Base-by-base conservation (phyloP, 805 yeast genomes). In the Osmozyma mogii region DNA sequence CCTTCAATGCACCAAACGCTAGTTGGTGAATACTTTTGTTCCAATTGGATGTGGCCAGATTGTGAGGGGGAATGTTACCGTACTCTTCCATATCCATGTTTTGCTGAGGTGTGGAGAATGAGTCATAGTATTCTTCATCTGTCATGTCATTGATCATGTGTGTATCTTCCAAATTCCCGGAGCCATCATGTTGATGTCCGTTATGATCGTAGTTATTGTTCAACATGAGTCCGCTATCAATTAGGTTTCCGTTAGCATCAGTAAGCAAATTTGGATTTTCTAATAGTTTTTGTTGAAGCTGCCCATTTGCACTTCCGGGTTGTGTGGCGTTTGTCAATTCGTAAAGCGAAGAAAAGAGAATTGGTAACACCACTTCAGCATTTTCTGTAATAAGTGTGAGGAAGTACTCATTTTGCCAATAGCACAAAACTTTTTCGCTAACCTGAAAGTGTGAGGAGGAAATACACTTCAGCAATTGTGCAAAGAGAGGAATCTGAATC, bases 391-490 rank as follows among this genome's bases (percentile, higher is more conserved):
- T 87, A 44, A 89, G 61, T 24, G 87, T 81, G 40, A 88, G 72
- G 54, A 92, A 88, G 59, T 84, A 88, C 50, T 92, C 97, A 55
- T 89, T 89, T 47, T 84, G 83, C 92, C 96, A 92, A 56, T 77
- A 85, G 51, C 88, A 82, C 36, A 92, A 70, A 2, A 92, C 96
- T 44, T 94, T 85, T 58, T 92, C 98, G 34, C 94, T 82, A 15
- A 92, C 96, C 67, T 92, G 98, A 66, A 92, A 94, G 61, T 92
- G 97, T 16, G 95, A 84, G 2, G 95, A 83, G 16, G 94, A 72
- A 22, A 92, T 88, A 60, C 97, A 89, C 56, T 83, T 85, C 29
- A 95, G 82, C 41, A 92, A 69, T 59, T 92, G 98, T 17, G 89
- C 94, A 58, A 88, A 88, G 27, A 92, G 63, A 3, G 97, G 97